These are phyloP conservation scores for Neonectria faginata DNA, from an alignment of 2,329 filamentous ascomycete genomes.

Conservation along the genomic window DNA sequence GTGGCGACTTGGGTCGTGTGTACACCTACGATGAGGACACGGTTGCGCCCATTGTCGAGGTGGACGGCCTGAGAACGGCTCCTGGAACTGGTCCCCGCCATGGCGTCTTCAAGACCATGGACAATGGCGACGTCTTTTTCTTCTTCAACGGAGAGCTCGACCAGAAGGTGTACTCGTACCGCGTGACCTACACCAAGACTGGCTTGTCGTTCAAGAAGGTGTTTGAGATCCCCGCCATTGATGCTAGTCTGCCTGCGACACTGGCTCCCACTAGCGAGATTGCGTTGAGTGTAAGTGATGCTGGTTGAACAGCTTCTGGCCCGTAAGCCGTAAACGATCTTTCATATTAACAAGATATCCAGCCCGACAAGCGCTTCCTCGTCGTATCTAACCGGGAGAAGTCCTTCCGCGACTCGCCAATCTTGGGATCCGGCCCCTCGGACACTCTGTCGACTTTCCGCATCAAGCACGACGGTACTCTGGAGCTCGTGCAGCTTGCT, in stretches of 20 bases:
- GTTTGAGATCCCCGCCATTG: slow-evolving; percentile 38
- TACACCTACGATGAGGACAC: slow-evolving; percentile 39
- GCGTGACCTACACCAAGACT: slow-evolving; percentile 32
- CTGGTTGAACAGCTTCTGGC: rapidly evolving
- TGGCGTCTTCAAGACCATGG: slow-evolving; percentile 38
- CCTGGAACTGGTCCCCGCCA: slow-evolving; percentile 39
- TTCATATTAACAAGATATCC: background rate
- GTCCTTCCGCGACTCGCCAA: slow-evolving; percentile 37
- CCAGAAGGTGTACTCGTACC: slow-evolving; percentile 43
- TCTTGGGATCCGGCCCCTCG: slow-evolving; percentile 31
- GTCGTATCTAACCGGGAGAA: slow-evolving; percentile 42
- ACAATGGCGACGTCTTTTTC: slow-evolving; percentile 39
- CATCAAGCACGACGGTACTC: slow-evolving; percentile 35
- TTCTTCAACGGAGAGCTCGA: slow-evolving; percentile 42
- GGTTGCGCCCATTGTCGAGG: slow-evolving; percentile 36
- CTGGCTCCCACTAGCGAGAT: slow-evolving; percentile 42
- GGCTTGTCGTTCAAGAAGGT: slow-evolving; percentile 38
- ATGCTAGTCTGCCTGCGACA: slow-evolving; percentile 32
- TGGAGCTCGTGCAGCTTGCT: slow-evolving; percentile 35
- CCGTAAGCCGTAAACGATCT: no score
- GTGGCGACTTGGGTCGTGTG: slow-evolving; percentile 36
- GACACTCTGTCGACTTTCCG: slow-evolving; percentile 40
- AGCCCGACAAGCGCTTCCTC: slow-evolving; percentile 40
- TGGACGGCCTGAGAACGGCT: slow-evolving; percentile 28
- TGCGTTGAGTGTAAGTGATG: slow-evolving; percentile 37